These are phyloP conservation scores for Phytophthora tentaculata DNA, from an alignment of 352 stramenopile genomes.

Conservation along the genomic window DNA sequence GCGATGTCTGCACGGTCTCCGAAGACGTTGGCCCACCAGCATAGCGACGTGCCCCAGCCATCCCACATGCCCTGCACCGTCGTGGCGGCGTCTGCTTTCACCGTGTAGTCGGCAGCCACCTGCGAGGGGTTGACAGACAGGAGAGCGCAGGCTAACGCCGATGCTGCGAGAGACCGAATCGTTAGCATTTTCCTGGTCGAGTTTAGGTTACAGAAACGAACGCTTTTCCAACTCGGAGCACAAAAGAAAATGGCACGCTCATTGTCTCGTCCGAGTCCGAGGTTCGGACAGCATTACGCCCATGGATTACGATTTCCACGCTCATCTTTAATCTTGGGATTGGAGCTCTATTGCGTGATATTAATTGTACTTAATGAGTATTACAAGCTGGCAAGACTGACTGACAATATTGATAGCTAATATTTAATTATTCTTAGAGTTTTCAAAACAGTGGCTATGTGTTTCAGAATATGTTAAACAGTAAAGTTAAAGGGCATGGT, in stretches of 20 bases:
- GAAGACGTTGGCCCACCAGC: constrained; percentile 68
- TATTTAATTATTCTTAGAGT: too few species aligned
- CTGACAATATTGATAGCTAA: too few species aligned
- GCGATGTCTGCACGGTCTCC: constrained; percentile 50
- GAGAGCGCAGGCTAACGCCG: constrained; percentile 21
- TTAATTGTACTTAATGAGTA: background rate
- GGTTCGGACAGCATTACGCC: constrained; percentile 1
- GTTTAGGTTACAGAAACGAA: background rate
- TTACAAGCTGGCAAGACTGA: background rate
- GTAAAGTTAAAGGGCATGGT: too few species aligned
- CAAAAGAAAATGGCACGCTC: constrained; percentile 21
- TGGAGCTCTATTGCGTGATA: background rate
- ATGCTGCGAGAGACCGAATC: constrained; percentile 27
- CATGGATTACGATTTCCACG: background rate
- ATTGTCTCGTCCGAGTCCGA: background rate
- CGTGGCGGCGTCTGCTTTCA: constrained; percentile 27
- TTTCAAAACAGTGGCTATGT: too few species aligned
- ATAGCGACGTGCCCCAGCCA: constrained; percentile 64
- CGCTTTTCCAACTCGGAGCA: constrained; percentile 4
- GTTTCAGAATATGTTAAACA: too few species aligned
- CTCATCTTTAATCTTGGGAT: constrained; percentile 5
- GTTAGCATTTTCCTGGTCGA: constrained; percentile 17
- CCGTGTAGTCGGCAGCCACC: constrained; percentile 32
- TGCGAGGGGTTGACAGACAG: constrained; percentile 17
- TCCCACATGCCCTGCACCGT: constrained; percentile 44